Base-by-base conservation (phyloP, 352 stramenopile species). In the Albugo laibachii region DNA sequence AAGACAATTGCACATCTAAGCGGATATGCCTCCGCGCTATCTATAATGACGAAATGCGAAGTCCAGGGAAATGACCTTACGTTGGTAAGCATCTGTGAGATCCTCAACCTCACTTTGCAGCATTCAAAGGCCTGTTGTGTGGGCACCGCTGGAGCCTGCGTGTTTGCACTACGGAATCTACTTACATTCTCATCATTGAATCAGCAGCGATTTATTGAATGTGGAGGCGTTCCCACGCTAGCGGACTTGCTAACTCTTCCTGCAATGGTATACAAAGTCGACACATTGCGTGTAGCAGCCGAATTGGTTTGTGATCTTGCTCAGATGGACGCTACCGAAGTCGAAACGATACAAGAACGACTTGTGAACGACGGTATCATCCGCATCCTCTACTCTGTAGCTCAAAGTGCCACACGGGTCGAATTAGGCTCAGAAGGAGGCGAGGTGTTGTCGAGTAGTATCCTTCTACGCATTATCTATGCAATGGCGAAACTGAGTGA, bases 321-420 rank as follows among this genome's bases (percentile, higher is more conserved):
- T 0, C 80, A 69, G 39, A 56, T 80, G 19, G 43, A 48, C 43
- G 38, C 38, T 19, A 43, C 38, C 2, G 24, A 31, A 31, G 24
- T n/a, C n/a, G 14, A 8, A 19, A 10, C 8, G 16, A 43, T 43
- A 24, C 69, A 85, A 55, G 65, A 76, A 47, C 61, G 65, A 3
- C 69, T 91, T 24, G 75, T 87, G 8, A 64, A 67, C 37, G 75
- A 87, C 46, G 75, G 75, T 16, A 79, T 87, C 48, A 58, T 87
- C 24, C 57, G 59, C 13, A 73, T 75, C 11, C 56, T 91, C 21
- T 57, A 65, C 10, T 59, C 65, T 11, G 82, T 87, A 45, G 62
- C 64, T 11, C 77, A 68, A 44, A 67, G 63, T 2, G 58, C 58
- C 1, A 53, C 8, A 43, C 3, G 8, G 38, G 16, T 43, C 20